Evolutionary conservation across 192 early-diverging fungal species (phyloP).

Genomic region (Entomortierella chlamydospora): DNA sequence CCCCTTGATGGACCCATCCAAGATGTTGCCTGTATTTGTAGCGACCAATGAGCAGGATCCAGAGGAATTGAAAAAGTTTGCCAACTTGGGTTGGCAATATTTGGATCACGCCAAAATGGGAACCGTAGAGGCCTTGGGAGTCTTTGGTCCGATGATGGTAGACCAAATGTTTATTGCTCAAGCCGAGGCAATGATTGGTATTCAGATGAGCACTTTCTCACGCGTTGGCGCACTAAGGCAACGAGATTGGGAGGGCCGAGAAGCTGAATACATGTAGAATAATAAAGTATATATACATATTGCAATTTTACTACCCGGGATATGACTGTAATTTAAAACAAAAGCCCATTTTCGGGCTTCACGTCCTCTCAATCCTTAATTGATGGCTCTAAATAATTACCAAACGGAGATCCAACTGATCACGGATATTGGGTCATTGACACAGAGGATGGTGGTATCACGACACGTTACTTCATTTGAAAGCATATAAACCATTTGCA

Average conservation of each 20-base stretch:
- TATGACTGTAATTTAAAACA: too few relatives aligned
- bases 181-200: slow-evolving; percentile 24
- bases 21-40: slow-evolving; percentile 27
- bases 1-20: not conserved
- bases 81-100: slow-evolving; percentile 24
- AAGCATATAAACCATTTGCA: too few relatives aligned
- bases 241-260: slow-evolving; percentile 21
- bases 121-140: slow-evolving; percentile 15
- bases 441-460: too few relatives aligned
- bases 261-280: slow-evolving; percentile 41
- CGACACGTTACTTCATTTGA: too few relatives aligned
- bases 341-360: too few relatives aligned
- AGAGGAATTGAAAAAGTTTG: slow-evolving; percentile 23
- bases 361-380: too few relatives aligned
- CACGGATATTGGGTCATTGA: too few relatives aligned
- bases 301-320: not conserved
- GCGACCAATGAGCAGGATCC: slow-evolving; percentile 22
- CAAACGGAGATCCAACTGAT: too few relatives aligned
- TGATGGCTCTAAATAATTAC: too few relatives aligned
- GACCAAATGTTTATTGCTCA: slow-evolving; percentile 34
- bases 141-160: slow-evolving; percentile 50
- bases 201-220: slow-evolving; percentile 42
- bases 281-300: not conserved
- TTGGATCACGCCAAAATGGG: slow-evolving; percentile 26
- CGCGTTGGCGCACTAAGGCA: slow-evolving; percentile 28